phyloP scores from a whole-genome alignment of 2,329 filamentous ascomycete species.

The Colletotrichum sublineola region DNA sequence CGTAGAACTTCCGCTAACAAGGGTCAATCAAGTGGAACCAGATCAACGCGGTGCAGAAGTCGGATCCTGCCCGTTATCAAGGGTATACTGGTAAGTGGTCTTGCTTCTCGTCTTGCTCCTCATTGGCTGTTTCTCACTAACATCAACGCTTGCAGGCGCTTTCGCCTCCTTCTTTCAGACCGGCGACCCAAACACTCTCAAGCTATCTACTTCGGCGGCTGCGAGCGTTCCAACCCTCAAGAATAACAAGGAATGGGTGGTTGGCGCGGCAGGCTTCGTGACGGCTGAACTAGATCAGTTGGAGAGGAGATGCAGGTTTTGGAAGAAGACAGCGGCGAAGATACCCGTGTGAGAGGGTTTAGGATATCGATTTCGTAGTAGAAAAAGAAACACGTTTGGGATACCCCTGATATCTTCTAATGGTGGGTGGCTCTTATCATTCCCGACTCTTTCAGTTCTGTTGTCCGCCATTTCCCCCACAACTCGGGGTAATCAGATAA shows the following conservation, averaged over 20 bases:
- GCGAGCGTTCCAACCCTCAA: slow-evolving; percentile 60
- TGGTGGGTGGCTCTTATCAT: too few species aligned
- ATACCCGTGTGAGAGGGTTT: slow-evolving; percentile 57
- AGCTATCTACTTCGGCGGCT: slow-evolving; percentile 61
- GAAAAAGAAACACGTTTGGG: neutral
- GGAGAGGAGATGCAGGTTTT: slow-evolving; percentile 65
- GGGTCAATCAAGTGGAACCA: slow-evolving; percentile 64
- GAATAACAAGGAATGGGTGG: slow-evolving; percentile 63
- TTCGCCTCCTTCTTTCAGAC: slow-evolving; percentile 72
- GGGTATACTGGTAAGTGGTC: slow-evolving; percentile 57
- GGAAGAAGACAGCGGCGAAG: slow-evolving; percentile 60
- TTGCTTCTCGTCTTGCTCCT: neutral
- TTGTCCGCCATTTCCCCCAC: neutral
- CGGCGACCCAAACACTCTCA: slow-evolving; percentile 69
- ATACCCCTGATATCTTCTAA: neutral
- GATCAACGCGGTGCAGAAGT: slow-evolving; percentile 64
- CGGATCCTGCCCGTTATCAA: slow-evolving; percentile 66
- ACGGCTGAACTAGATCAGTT: slow-evolving; percentile 55
- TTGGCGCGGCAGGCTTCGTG: slow-evolving; percentile 60
- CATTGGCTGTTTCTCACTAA: neutral
- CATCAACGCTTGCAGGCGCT: slow-evolving; percentile 57
- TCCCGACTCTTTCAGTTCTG: neutral
- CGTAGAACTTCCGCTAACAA: neutral
- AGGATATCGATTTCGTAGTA: slow-evolving; percentile 2
- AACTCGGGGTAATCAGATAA: neutral